Evolutionary conservation across 192 early-diverging fungal species (phyloP), one percentile per base, ranked within the genome.

Genomic region (Geranomyces variabilis): DNA sequence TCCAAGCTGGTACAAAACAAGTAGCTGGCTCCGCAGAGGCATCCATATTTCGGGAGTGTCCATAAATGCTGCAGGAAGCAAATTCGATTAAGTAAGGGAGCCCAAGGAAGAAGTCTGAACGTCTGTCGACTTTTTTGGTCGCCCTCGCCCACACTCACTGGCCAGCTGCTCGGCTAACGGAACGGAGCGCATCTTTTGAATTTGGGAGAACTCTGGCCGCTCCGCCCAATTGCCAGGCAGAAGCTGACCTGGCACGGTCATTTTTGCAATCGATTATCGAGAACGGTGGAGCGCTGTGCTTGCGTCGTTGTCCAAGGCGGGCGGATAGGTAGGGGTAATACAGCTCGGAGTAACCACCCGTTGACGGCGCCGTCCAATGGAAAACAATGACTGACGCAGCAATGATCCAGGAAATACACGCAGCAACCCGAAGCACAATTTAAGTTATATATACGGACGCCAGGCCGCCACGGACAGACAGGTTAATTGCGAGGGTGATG

Each of bases 161-260:
- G 17, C n/a, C 3, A 64, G n/a, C 43, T 64, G 63, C 2, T 64
- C 63, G 2, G 34, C 22, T 29, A 29, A 29, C 21, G 34, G 63
- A n/a, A 45, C 15, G n/a, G 33, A n/a, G 4, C 6, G 21, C 44
- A 64, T 13, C 34, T 22, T n/a, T 3, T 36, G 17, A 19, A 64
- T 45, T 64, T 64, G 41, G 34, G 63, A 31, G 21, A 64, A 64
- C 12, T 41, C 63, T n/a, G 63, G 63, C 43, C 41, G 58, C 58
- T 60, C 24, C 17, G 51, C 51, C 51, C 51, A 53, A 26, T 15
- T 26, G 24, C n/a, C 51, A 26, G 51, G 51, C 24, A 53, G n/a
- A n/a, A n/a, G 51, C 24, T 26, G 19, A 53, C 24, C 51, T 53
- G 51, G 15, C 19, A 53, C 24, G 4, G 7, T 26, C 51, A 53